Conservation (phyloP, 2,329 filamentous ascomycete species). For the Aspergillus sp. region DNA sequence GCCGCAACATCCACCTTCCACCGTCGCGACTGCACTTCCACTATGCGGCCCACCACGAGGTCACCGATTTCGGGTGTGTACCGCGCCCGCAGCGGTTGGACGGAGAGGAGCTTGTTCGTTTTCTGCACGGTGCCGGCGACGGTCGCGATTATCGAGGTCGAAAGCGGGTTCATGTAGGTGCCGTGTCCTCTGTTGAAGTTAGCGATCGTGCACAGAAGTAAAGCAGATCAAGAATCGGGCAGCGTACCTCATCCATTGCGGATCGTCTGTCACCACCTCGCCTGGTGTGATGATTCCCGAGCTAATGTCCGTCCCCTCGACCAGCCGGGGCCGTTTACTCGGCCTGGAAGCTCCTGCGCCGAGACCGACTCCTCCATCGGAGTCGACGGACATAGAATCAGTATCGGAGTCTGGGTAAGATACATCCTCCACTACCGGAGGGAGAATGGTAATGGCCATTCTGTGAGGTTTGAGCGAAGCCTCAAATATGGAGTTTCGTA, state of each 20-base stretch:
- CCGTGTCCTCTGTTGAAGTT: conserved; percentile 71
- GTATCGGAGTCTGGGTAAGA: conserved; percentile 41
- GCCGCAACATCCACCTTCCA: conserved; percentile 96
- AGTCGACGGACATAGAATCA: conserved; percentile 50
- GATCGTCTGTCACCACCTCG: conserved; percentile 80
- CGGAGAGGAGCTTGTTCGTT: conserved; percentile 94
- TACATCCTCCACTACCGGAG: conserved; percentile 44
- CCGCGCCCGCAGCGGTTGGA: conserved; percentile 83
- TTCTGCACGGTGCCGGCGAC: conserved; percentile 87
- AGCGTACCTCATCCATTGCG: conserved; percentile 81
- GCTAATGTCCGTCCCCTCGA: conserved; percentile 22
- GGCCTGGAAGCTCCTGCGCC: conserved; percentile 29
- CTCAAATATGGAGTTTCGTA: too few relatives aligned
- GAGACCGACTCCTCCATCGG: conserved; percentile 40
- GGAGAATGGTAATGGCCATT: conserved; percentile 61
- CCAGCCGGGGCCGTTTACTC: conserved; percentile 36
- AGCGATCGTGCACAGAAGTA: not conserved
- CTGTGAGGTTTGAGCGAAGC: not conserved
- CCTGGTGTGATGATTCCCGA: conserved; percentile 77
- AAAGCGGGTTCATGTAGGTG: conserved; percentile 67
- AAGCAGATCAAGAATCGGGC: conserved; percentile 3
- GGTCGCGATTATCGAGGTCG: conserved; percentile 75
- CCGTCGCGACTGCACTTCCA: conserved; percentile 86
- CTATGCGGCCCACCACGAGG: conserved; percentile 87
- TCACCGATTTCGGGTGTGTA: conserved; percentile 97